Percentiles rank a stretch among this genome's conserved stretches.
phyloP scores from a whole-genome alignment of 2,329 filamentous ascomycete species.

The Laburnicola sp. region DNA sequence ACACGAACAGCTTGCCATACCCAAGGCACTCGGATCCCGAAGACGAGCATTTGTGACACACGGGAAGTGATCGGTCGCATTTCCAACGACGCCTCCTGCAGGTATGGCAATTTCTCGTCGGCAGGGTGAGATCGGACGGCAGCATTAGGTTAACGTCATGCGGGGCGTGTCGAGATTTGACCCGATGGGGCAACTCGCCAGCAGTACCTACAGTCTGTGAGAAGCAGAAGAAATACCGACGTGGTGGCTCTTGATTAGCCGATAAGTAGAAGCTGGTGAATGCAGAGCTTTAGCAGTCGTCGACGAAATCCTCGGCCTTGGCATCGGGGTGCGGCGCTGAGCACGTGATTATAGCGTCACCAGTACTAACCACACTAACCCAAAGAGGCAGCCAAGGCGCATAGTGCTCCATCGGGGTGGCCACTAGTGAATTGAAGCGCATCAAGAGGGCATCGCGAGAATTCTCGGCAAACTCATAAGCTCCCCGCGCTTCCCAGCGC shows the following conservation, averaged over 20 bases:
- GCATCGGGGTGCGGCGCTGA: not conserved
- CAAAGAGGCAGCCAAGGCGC: slow-evolving; percentile 31
- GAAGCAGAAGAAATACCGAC: slow-evolving; percentile 9
- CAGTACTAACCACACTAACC: no score
- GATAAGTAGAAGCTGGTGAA: not conserved
- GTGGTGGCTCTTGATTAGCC: slow-evolving; percentile 1
- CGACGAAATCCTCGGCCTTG: slow-evolving; percentile 4
- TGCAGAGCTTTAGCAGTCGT: not conserved
- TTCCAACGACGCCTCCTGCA: slow-evolving; percentile 63
- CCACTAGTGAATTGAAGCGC: no score
- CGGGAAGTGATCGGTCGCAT: slow-evolving; percentile 63
- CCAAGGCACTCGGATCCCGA: slow-evolving; percentile 63
- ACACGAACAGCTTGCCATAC: slow-evolving; percentile 64
- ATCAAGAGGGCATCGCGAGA: slow-evolving; percentile 18
- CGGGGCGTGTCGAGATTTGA: slow-evolving; percentile 30
- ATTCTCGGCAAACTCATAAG: slow-evolving; percentile 22
- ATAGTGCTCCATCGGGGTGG: slow-evolving; percentile 22
- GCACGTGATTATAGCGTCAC: no score
- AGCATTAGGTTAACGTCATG: slow-evolving; percentile 41
- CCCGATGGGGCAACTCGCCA: slow-evolving; percentile 23
- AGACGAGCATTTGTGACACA: slow-evolving; percentile 62
- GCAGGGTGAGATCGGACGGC: slow-evolving; percentile 31
- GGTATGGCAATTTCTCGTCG: slow-evolving; percentile 60
- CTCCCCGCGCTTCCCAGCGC: no score
- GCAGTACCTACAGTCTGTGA: slow-evolving; percentile 15